Percentiles rank a stretch among this genome's conserved stretches.
phyloP scores from a whole-genome alignment of 192 early-diverging fungal genomes.

The Entomortierella lignicola region DNA sequence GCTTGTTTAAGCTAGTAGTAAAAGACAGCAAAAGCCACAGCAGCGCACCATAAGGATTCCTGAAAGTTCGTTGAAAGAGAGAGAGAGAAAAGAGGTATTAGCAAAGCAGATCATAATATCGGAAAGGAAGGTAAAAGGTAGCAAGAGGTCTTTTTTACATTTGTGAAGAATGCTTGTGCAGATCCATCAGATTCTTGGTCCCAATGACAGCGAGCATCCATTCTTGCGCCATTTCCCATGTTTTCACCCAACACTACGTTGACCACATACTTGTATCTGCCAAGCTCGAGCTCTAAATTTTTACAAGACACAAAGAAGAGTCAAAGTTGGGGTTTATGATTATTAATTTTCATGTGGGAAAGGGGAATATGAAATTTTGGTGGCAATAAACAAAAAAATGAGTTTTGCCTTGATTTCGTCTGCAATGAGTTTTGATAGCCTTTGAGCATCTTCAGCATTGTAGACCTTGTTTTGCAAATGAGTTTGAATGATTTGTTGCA shows the following conservation, averaged over 20 bases:
- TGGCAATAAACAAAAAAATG: background rate
- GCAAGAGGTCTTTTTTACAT: conserved; percentile 8
- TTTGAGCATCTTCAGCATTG: conserved; percentile 26
- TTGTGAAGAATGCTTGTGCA: conserved; percentile 51
- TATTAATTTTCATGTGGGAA: too few relatives aligned
- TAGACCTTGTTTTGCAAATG: conserved; percentile 36
- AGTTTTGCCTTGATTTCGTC: conserved; percentile 49
- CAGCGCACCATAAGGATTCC: conserved; percentile 52
- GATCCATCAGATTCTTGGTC: conserved; percentile 53
- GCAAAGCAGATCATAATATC: background rate
- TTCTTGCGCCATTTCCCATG: conserved; percentile 40
- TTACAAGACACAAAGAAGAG: background rate
- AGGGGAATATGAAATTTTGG: too few relatives aligned
- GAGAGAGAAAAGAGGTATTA: background rate
- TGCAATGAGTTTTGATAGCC: conserved; percentile 38
- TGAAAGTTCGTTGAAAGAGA: conserved; percentile 2
- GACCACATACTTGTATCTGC: conserved; percentile 51
- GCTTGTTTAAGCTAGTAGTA: conserved; percentile 29
- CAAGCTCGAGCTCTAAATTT: conserved; percentile 41
- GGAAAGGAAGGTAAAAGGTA: background rate
- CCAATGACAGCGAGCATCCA: conserved; percentile 53
- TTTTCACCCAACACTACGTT: conserved; percentile 52
- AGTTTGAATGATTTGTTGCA: conserved; percentile 40
- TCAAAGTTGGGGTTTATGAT: background rate
- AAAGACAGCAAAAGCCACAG: conserved; percentile 46